phyloP scores from a whole-genome alignment of 2,329 filamentous ascomycete genomes.

The Aspergillus amoenus region DNA sequence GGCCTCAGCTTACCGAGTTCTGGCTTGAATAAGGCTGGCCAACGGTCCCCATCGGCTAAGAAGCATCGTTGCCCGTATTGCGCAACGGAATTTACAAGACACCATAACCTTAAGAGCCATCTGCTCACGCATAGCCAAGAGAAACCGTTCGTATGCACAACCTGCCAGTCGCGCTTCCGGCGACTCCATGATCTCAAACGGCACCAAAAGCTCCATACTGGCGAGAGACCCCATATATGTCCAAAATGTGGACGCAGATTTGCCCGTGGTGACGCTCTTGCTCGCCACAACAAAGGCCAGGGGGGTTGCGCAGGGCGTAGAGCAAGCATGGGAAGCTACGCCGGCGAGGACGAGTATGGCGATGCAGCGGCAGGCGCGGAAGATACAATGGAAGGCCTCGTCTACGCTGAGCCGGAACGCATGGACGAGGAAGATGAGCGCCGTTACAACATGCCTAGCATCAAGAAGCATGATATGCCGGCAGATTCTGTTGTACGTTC shows the following conservation, averaged over 20 bases:
- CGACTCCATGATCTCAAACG: conserved; percentile 93
- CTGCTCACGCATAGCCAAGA: conserved; percentile 97
- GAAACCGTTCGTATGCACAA: conserved; percentile 91
- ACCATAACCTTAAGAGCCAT: conserved; percentile 97
- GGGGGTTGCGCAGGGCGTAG: conserved; percentile 91
- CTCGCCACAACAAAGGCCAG: conserved; percentile 91
- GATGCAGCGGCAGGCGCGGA: conserved; percentile 48
- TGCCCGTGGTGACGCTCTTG: conserved; percentile 89
- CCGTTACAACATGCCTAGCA: conserved; percentile 61
- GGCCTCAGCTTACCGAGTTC: conserved; percentile 60
- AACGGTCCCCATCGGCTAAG: conserved; percentile 73
- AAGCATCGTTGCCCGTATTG: conserved; percentile 97
- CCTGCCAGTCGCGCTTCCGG: conserved; percentile 90
- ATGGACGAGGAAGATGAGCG: conserved; percentile 53
- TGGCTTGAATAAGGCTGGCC: conserved; percentile 56
- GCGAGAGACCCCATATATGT: conserved; percentile 92
- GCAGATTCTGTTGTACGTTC: conserved; percentile 51
- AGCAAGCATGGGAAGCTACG: conserved; percentile 80
- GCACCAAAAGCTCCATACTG: conserved; percentile 94
- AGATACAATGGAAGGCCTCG: conserved; percentile 63
- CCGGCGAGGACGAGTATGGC: conserved; percentile 69
- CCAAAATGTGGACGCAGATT: conserved; percentile 94
- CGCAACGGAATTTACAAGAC: conserved; percentile 92
- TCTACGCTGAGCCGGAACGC: conserved; percentile 55
- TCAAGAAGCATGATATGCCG: conserved; percentile 67